A percentile compares a stretch with the other conserved stretches of the same genome.
These are phyloP conservation scores for Eimeria acervulina DNA, from an alignment of 169 alveolate genomes.

Conservation along the genomic window DNA sequence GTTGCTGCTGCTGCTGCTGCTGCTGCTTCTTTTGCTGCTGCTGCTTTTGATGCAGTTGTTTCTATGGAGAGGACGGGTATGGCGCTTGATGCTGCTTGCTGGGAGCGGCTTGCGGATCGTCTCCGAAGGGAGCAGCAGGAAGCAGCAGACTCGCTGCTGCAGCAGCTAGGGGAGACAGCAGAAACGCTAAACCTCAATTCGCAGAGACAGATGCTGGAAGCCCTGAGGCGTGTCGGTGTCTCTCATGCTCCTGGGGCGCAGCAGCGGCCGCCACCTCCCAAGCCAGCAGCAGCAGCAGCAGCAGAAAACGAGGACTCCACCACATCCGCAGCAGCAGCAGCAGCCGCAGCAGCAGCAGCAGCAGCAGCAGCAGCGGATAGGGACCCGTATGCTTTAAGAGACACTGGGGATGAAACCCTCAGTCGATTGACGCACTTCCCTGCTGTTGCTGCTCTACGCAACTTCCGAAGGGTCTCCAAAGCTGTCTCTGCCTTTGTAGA, in stretches of 20 bases:
- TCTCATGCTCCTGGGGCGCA: conserved; percentile 66
- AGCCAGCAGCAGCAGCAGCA: conserved; percentile 16
- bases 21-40: conserved; percentile 56
- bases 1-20: conserved; percentile 41
- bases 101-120: conserved; percentile 87
- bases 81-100: conserved; percentile 87
- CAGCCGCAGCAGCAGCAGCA: conserved; percentile 28
- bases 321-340: conserved; percentile 1
- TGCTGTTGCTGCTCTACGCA: conserved; percentile 89
- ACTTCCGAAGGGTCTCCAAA: conserved; percentile 89
- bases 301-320: neutral
- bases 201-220: conserved; percentile 85
- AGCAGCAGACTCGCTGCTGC: conserved; percentile 85
- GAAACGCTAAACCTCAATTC: conserved; percentile 88
- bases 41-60: conserved; percentile 83
- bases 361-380: neutral
- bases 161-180: conserved; percentile 85
- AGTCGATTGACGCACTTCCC: conserved; percentile 89
- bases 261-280: conserved; percentile 19
- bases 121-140: conserved; percentile 86
- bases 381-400: conserved; percentile 73
- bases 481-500: conserved; percentile 92
- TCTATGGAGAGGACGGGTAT: conserved; percentile 93
- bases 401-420: conserved; percentile 91
- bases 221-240: conserved; percentile 73